A percentile compares a stretch with the other conserved stretches of the same genome.
Conservation (phyloP, 495 filamentous ascomycete species). For the Penicillium samsonianum region DNA sequence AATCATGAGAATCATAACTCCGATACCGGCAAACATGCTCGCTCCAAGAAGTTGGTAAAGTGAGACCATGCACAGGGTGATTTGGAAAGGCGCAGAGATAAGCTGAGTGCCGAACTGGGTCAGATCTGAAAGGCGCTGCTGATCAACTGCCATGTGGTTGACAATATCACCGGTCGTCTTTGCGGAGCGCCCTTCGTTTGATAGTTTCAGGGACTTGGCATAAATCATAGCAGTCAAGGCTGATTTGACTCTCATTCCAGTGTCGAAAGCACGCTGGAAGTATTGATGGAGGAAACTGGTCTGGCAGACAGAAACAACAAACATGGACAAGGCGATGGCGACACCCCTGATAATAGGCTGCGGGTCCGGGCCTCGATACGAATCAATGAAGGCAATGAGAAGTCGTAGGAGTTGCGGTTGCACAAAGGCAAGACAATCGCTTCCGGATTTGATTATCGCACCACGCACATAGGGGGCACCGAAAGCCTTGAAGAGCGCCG, state of each 20-base stretch:
- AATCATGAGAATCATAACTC: constrained; percentile 96
- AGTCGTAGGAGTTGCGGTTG: constrained; percentile 89
- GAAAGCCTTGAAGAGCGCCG: constrained; percentile 84
- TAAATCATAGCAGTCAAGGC: constrained; percentile 89
- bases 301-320: constrained; percentile 79
- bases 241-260: constrained; percentile 94
- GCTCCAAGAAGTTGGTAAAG: constrained; percentile 90
- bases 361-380: constrained; percentile 64
- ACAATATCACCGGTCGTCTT: constrained; percentile 98
- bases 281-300: constrained; percentile 87
- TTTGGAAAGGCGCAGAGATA: constrained; percentile 97
- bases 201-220: constrained; percentile 82
- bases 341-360: constrained; percentile 81
- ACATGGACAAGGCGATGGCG: constrained; percentile 91
- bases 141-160: constrained; percentile 98
- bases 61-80: constrained; percentile 89
- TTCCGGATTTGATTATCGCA: constrained; percentile 78
- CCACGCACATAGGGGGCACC: constrained; percentile 80
- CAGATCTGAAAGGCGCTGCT: constrained; percentile 89
- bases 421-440: constrained; percentile 80
- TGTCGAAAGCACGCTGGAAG: constrained; percentile 92
- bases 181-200: constrained; percentile 85
- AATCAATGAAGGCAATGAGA: constrained; percentile 83
- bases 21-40: constrained; percentile 97
- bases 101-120: constrained; percentile 93